Conservation (phyloP, 2,329 filamentous ascomycete species). For the Aspergillus hortae region DNA sequence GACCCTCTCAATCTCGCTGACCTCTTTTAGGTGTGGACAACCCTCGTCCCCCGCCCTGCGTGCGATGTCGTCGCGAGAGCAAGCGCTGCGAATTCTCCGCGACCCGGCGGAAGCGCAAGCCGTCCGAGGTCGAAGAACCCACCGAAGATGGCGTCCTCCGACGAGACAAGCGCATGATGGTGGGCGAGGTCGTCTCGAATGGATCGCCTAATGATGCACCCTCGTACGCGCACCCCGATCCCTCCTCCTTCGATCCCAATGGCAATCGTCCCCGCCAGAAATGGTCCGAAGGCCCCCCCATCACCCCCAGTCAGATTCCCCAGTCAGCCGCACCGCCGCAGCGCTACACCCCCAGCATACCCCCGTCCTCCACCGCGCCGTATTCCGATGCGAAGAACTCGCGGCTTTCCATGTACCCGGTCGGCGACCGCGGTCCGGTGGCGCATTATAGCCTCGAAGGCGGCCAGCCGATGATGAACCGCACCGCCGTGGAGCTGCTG, state of each 20-base stretch:
- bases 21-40: constrained; percentile 66
- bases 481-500: constrained; percentile 58
- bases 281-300: constrained; percentile 29
- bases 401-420: constrained; percentile 23
- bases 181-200: constrained; percentile 39
- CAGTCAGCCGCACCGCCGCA: constrained; percentile 19
- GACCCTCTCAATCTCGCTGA: not conserved
- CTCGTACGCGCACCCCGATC: constrained; percentile 24
- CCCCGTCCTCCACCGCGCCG: constrained; percentile 22
- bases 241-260: constrained; percentile 20
- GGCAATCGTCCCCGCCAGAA: constrained; percentile 22
- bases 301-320: constrained; percentile 16
- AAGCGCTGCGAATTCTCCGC: constrained; percentile 98
- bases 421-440: constrained; percentile 20
- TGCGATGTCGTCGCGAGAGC: constrained; percentile 87
- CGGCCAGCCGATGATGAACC: constrained; percentile 57
- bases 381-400: constrained; percentile 26
- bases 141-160: constrained; percentile 34
- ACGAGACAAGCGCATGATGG: constrained; percentile 53
- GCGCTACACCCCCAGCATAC: constrained; percentile 24
- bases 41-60: constrained; percentile 88
- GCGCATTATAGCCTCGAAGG: constrained; percentile 41
- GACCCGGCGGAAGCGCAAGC: constrained; percentile 87
- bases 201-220: constrained; percentile 23
- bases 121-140: constrained; percentile 47